Percentiles rank a stretch among this genome's conserved stretches.
phyloP scores from a whole-genome alignment of 2,329 filamentous ascomycete genomes.

The Pseudocercospora crystallina region DNA sequence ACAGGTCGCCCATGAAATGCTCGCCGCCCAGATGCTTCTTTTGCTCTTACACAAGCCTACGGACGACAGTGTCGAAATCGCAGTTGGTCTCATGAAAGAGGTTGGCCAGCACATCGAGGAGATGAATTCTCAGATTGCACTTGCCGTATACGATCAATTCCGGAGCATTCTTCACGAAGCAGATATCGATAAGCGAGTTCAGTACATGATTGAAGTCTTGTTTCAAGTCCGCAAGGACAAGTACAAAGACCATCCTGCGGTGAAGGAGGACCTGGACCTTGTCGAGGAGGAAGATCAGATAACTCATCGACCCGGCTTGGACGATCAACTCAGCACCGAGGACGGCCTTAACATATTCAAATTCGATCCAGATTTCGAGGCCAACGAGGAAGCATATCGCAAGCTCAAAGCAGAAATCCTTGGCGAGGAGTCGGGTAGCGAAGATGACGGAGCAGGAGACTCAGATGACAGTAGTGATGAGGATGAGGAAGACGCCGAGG shows the following conservation, averaged over 20 bases:
- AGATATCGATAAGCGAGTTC: slow-evolving; percentile 95
- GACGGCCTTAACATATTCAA: slow-evolving; percentile 95
- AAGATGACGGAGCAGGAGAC: slow-evolving; percentile 69
- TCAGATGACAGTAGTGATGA: slow-evolving; percentile 48
- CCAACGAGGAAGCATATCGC: slow-evolving; percentile 86
- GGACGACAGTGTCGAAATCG: slow-evolving; percentile 96
- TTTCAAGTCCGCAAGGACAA: slow-evolving; percentile 96
- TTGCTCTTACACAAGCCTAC: slow-evolving; percentile 93
- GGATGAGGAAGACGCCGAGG: slow-evolving; percentile 68
- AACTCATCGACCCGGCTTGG: slow-evolving; percentile 79
- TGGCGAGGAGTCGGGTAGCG: slow-evolving; percentile 76
- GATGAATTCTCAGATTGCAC: slow-evolving; percentile 84
- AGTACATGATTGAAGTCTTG: slow-evolving; percentile 98
- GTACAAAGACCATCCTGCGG: slow-evolving; percentile 89
- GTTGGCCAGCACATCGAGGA: slow-evolving; percentile 93
- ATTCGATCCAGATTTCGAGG: slow-evolving; percentile 83
- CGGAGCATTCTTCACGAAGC: slow-evolving; percentile 92
- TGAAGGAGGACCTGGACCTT: slow-evolving; percentile 90
- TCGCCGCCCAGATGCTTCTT: slow-evolving; percentile 88
- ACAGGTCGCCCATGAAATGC: slow-evolving; percentile 90
- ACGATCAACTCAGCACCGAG: slow-evolving; percentile 80
- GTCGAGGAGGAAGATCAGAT: slow-evolving; percentile 98
- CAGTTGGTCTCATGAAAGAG: slow-evolving; percentile 87
- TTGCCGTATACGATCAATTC: slow-evolving; percentile 94
- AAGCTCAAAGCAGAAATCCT: slow-evolving; percentile 90